These are phyloP conservation scores for Primulina tabacum DNA, from an alignment of 257 asterid genomes.

Conservation along the genomic window DNA sequence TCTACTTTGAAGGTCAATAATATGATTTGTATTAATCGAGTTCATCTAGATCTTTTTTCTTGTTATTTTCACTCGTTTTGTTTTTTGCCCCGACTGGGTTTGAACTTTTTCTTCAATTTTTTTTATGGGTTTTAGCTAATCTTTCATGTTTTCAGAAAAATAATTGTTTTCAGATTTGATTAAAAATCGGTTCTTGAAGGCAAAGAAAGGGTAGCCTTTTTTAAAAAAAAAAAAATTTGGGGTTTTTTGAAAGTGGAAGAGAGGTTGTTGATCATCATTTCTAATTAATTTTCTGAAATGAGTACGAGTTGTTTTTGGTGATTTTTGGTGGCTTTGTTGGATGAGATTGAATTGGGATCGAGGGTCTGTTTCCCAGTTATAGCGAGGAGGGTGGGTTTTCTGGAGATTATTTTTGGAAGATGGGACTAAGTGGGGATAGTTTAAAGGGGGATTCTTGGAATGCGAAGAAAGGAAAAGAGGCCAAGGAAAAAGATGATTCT, in stretches of 20 bases:
- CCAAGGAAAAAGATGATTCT: constrained; percentile 34
- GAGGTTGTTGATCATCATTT: constrained; percentile 16
- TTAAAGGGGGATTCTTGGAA: constrained; percentile 53
- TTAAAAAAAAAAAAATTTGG: constrained; percentile 8
- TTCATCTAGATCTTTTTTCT: constrained; percentile 24
- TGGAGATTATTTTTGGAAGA: constrained; percentile 40
- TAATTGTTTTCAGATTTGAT: constrained; percentile 16
- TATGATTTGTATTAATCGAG: constrained; percentile 44
- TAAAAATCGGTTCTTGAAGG: constrained; percentile 28
- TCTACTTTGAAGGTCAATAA: constrained; percentile 35
- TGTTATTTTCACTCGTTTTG: constrained; percentile 23
- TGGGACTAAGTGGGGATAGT: constrained; percentile 55
- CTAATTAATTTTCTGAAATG: constrained; percentile 39
- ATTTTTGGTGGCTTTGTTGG: constrained; percentile 19
- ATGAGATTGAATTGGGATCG: constrained; percentile 19
- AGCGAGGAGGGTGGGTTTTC: constrained; percentile 21
- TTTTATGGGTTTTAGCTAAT: constrained; percentile 26
- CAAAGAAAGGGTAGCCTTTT: constrained; percentile 5
- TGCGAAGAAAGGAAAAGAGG: constrained; percentile 43
- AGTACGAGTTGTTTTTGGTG: constrained; percentile 37
- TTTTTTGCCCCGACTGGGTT: not conserved
- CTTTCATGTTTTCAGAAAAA: constrained; percentile 18
- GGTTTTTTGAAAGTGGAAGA: constrained; percentile 19
- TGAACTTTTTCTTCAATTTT: not conserved
- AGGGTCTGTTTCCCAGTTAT: constrained; percentile 1